Percentiles rank a stretch among this genome's conserved stretches.
These are phyloP conservation scores for Claviceps sp. DNA, from an alignment of 2,329 filamentous ascomycete genomes.

Conservation along the genomic window DNA sequence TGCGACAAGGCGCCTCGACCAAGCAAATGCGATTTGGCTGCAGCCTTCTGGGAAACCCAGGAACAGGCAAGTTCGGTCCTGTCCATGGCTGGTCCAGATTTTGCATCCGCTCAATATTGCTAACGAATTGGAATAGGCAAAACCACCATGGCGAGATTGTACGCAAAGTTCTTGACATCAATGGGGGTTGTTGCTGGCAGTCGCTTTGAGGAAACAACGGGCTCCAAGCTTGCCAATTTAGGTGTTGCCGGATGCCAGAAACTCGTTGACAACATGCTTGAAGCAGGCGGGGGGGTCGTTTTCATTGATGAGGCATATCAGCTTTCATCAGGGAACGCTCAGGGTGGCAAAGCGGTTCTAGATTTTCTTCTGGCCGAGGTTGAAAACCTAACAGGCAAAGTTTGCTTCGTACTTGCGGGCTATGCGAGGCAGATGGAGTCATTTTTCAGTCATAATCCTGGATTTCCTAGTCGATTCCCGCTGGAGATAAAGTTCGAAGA, in stretches of 20 bases:
- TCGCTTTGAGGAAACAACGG: constrained; percentile 52
- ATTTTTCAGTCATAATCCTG: constrained; percentile 63
- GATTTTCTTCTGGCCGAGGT: constrained; percentile 61
- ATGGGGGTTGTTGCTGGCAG: constrained; percentile 48
- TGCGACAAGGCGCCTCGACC: constrained; percentile 43
- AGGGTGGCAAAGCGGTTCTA: constrained; percentile 46
- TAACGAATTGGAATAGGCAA: constrained; percentile 29
- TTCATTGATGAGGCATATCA: constrained; percentile 78
- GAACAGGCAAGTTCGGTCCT: constrained; percentile 41
- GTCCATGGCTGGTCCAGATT: neutral
- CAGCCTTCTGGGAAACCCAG: constrained; percentile 57
- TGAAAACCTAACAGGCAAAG: constrained; percentile 55
- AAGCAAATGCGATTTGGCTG: constrained; percentile 47
- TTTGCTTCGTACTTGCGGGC: constrained; percentile 61
- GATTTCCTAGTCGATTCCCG: constrained; percentile 56
- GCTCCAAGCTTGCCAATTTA: constrained; percentile 48
- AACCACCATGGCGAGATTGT: constrained; percentile 62
- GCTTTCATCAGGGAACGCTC: constrained; percentile 43
- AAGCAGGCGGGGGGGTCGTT: constrained; percentile 50
- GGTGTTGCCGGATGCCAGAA: constrained; percentile 46
- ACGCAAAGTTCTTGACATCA: constrained; percentile 49
- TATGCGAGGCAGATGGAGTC: constrained; percentile 64
- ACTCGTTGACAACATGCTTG: constrained; percentile 32
- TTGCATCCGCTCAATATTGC: neutral
- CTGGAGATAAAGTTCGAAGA: constrained; percentile 53